Conservation (phyloP, 2,329 filamentous ascomycete species). For the Pseudogymnoascus sp. region DNA sequence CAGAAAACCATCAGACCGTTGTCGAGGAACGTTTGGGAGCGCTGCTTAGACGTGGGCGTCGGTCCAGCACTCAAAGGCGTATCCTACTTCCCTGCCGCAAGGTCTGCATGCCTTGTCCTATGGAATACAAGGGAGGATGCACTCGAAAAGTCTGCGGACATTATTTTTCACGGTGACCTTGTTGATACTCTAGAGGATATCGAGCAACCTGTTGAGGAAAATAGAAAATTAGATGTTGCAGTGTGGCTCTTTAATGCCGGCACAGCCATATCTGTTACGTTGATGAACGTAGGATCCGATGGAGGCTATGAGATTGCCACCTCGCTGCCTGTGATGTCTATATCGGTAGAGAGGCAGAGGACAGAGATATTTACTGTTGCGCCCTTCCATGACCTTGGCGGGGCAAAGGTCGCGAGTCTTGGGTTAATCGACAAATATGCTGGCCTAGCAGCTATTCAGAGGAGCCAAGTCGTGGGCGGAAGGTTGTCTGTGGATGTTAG, state of each 20-base stretch:
- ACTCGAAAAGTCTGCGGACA: slow-evolving; percentile 4
- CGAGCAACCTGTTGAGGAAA: neutral
- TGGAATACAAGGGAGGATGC: neutral
- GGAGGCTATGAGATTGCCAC: neutral
- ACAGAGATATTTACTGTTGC: slow-evolving; percentile 8
- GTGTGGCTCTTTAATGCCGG: slow-evolving; percentile 11
- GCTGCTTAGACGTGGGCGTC: neutral
- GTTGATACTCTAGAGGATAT: neutral
- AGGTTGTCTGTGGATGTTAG: neutral
- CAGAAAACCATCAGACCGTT: slow-evolving; percentile 10
- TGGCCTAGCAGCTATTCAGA: slow-evolving; percentile 10
- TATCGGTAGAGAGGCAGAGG: neutral
- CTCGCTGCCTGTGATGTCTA: neutral
- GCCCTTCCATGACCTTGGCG: slow-evolving; percentile 5
- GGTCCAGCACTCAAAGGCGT: neutral
- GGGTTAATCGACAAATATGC: slow-evolving; percentile 13
- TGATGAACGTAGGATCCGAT: slow-evolving; percentile 1
- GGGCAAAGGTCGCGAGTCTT: slow-evolving; percentile 7
- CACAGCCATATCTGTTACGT: slow-evolving; percentile 6
- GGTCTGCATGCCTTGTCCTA: neutral
- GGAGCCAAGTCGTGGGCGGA: neutral
- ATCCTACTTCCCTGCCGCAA: neutral
- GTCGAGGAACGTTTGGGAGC: slow-evolving; percentile 9
- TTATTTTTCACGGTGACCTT: slow-evolving; percentile 10
- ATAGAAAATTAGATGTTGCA: neutral